phyloP scores from a whole-genome alignment of 257 asterid species.

The Nemophila menziesii region DNA sequence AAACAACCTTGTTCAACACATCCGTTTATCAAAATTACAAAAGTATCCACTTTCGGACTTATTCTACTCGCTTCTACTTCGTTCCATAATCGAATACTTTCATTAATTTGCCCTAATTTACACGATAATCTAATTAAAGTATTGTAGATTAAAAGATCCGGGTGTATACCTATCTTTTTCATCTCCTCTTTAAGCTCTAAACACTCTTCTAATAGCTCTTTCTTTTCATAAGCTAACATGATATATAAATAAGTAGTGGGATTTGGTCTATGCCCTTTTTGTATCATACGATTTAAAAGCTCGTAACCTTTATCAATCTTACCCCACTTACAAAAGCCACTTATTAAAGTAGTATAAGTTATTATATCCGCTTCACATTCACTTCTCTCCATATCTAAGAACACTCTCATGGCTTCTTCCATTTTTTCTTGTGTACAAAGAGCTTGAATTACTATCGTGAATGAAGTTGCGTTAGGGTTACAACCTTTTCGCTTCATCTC shows the following conservation, averaged over 20 bases:
- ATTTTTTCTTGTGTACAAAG: constrained; percentile 61
- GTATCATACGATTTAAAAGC: constrained; percentile 59
- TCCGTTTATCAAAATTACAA: constrained; percentile 52
- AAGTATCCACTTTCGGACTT: constrained; percentile 73
- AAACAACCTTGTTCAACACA: constrained; percentile 46
- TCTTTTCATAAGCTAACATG: constrained; percentile 80
- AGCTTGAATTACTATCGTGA: constrained; percentile 69
- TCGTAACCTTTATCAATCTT: constrained; percentile 49
- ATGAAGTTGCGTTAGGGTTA: constrained; percentile 66
- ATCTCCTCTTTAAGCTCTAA: constrained; percentile 59
- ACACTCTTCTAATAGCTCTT: constrained; percentile 75
- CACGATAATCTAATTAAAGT: constrained; percentile 52
- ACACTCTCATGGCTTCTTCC: constrained; percentile 69
- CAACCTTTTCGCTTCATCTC: constrained; percentile 68
- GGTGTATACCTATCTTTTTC: constrained; percentile 46
- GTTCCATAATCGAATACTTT: constrained; percentile 41
- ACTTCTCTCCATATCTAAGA: constrained; percentile 49
- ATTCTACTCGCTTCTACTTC: constrained; percentile 52
- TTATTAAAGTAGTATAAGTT: constrained; percentile 64
- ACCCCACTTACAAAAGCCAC: constrained; percentile 88
- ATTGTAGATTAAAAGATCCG: constrained; percentile 53
- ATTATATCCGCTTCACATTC: constrained; percentile 72
- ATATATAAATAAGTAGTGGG: constrained; percentile 62
- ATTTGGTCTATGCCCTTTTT: constrained; percentile 51
- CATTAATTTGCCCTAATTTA: constrained; percentile 65